Percentiles rank a stretch among this genome's conserved stretches.
These are phyloP conservation scores for Malbranchea zuffiana DNA, from an alignment of 2,329 filamentous ascomycete species.

Conservation along the genomic window DNA sequence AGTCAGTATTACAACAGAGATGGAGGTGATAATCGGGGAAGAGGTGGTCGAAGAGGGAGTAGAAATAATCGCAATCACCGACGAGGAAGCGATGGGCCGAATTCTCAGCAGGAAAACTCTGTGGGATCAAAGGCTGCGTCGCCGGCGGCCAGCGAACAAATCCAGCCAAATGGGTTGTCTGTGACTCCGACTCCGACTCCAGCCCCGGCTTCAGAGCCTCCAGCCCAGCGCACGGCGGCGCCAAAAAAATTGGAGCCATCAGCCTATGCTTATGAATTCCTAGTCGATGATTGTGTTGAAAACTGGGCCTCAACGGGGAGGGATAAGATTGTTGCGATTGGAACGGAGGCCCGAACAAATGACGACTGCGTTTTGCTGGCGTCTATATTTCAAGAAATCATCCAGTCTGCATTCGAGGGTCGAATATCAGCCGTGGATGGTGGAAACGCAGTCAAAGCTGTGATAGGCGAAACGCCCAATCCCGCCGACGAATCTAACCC, in stretches of 20 bases:
- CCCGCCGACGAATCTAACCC: conserved; percentile 39
- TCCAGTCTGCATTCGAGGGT: conserved; percentile 61
- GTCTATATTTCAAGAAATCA: conserved; percentile 72
- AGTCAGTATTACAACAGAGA: conserved; percentile 29
- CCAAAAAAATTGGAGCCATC: conserved; percentile 16
- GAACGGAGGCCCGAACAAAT: conserved; percentile 52
- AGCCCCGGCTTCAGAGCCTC: conserved; percentile 8
- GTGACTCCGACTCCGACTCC: conserved; percentile 19
- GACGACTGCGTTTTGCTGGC: conserved; percentile 60
- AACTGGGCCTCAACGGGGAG: conserved; percentile 59
- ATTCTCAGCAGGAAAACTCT: conserved; percentile 24
- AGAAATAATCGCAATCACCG: conserved; percentile 31
- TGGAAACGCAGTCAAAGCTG: conserved; percentile 61
- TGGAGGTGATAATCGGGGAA: conserved; percentile 28
- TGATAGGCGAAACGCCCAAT: conserved; percentile 49
- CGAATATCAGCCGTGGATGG: conserved; percentile 57
- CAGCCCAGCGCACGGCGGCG: conserved; percentile 8
- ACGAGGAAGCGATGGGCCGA: conserved; percentile 28
- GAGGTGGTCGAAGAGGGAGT: conserved; percentile 28
- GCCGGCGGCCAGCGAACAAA: conserved; percentile 21
- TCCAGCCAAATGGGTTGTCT: conserved; percentile 23
- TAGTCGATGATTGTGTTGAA: conserved; percentile 59
- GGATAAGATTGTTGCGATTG: conserved; percentile 55
- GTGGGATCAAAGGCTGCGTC: conserved; percentile 20
- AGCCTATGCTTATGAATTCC: conserved; percentile 59